Evolutionary conservation across 2,329 filamentous ascomycete species (phyloP).

Genomic region (Aspergillus tubingensis): DNA sequence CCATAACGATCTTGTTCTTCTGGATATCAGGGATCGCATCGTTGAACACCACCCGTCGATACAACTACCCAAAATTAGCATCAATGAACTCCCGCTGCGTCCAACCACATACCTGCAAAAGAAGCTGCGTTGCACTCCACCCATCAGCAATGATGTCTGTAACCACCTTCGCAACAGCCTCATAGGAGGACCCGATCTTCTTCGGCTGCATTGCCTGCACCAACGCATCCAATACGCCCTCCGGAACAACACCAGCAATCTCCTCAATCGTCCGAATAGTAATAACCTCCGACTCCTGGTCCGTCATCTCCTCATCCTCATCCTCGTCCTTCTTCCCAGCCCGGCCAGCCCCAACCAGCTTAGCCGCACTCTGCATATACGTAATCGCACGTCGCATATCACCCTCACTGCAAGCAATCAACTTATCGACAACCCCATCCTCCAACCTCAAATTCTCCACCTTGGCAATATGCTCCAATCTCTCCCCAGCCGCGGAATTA

Average conservation of each 20-base stretch:
- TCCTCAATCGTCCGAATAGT: slow-evolving; percentile 84
- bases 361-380: slow-evolving; percentile 89
- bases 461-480: slow-evolving; percentile 79
- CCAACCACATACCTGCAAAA: slow-evolving; percentile 65
- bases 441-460: slow-evolving; percentile 76
- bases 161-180: slow-evolving; percentile 73
- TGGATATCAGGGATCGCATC: slow-evolving; percentile 80
- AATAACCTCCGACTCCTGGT: slow-evolving; percentile 56
- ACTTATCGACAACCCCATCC: slow-evolving; percentile 75
- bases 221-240: slow-evolving; percentile 68
- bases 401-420: slow-evolving; percentile 87
- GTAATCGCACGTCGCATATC: slow-evolving; percentile 96
- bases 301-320: slow-evolving; percentile 63
- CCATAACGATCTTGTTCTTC: slow-evolving; percentile 84
- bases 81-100: slow-evolving; percentile 9
- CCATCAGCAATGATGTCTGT: slow-evolving; percentile 93
- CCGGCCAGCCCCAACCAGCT: slow-evolving; percentile 71
- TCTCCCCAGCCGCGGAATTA: slow-evolving; percentile 74
- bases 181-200: slow-evolving; percentile 66
- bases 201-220: slow-evolving; percentile 74
- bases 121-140: slow-evolving; percentile 90
- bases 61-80: slow-evolving; percentile 42
- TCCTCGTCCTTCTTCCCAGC: slow-evolving; percentile 50
- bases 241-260: slow-evolving; percentile 92
- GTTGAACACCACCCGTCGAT: slow-evolving; percentile 78